A percentile compares a stretch with the other conserved stretches of the same genome.
Conservation (phyloP, 371 early-diverging fungal genomes). For the Paraphysoderma sedebokerense region DNA sequence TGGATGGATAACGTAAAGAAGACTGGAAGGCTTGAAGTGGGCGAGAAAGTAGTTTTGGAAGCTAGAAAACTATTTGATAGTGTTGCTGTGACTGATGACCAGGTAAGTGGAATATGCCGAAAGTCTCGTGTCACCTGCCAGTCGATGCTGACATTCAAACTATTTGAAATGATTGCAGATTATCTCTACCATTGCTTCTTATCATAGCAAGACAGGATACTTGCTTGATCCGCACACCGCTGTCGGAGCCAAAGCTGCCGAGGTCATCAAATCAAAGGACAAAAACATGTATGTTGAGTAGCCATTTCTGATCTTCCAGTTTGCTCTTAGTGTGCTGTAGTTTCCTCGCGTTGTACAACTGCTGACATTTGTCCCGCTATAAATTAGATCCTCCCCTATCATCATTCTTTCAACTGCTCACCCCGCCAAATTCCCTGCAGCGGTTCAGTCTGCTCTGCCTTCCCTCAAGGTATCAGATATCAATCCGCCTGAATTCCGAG, state of each 20-base stretch:
- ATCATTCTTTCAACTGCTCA: slow-evolving; percentile 84
- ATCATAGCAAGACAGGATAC: slow-evolving; percentile 42
- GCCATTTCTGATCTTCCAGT: too few relatives aligned
- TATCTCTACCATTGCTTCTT: slow-evolving; percentile 46
- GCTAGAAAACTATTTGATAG: slow-evolving; percentile 61
- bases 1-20: slow-evolving; percentile 72
- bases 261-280: too few relatives aligned
- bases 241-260: slow-evolving; percentile 78
- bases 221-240: slow-evolving; percentile 93
- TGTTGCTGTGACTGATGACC: slow-evolving; percentile 47
- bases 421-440: slow-evolving; percentile 90
- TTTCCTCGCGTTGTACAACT: too few relatives aligned
- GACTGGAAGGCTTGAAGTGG: slow-evolving; percentile 52
- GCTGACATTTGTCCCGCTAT: too few relatives aligned
- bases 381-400: too few relatives aligned
- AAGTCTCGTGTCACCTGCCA: not conserved
- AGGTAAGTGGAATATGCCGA: slow-evolving; percentile 7
- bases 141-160: too few relatives aligned
- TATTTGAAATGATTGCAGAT: too few relatives aligned
- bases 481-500: too few relatives aligned
- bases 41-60: slow-evolving; percentile 32
- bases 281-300: too few relatives aligned
- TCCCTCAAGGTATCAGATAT: too few relatives aligned
- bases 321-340: too few relatives aligned
- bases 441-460: slow-evolving; percentile 28